phyloP scores from a whole-genome alignment of 2,329 filamentous ascomycete genomes.

The Alternaria rosae region DNA sequence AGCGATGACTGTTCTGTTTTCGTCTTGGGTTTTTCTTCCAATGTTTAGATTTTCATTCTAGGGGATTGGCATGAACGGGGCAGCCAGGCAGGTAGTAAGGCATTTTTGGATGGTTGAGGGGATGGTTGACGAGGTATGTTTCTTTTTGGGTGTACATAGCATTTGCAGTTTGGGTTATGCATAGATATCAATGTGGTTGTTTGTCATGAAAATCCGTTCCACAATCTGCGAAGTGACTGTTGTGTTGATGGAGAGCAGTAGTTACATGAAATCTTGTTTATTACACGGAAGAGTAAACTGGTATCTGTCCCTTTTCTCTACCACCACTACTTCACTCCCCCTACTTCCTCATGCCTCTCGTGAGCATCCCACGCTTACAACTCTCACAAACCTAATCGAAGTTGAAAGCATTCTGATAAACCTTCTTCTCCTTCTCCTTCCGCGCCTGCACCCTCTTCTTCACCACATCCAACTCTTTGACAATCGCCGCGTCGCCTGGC shows the following conservation, averaged over 20 bases:
- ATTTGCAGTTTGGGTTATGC: neutral
- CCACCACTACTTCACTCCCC: neutral
- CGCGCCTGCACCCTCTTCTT: conserved; percentile 78
- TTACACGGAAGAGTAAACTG: too few relatives aligned
- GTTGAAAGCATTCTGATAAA: conserved; percentile 88
- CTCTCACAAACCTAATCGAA: conserved; percentile 21
- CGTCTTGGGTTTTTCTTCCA: neutral
- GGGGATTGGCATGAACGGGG: neutral
- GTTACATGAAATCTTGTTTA: too few relatives aligned
- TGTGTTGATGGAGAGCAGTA: too few relatives aligned
- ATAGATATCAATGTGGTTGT: neutral
- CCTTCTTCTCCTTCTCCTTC: conserved; percentile 87
- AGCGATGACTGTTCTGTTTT: neutral
- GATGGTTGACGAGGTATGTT: neutral
- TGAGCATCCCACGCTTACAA: too few relatives aligned
- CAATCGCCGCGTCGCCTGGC: conserved; percentile 77
- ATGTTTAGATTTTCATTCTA: neutral
- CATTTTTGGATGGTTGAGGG: neutral
- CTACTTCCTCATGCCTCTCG: neutral
- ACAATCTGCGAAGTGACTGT: neutral
- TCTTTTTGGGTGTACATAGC: neutral
- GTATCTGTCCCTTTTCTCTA: too few relatives aligned
- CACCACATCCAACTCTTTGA: conserved; percentile 76
- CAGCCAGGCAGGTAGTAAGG: neutral
- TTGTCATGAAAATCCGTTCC: neutral